Base-by-base conservation (phyloP, 495 filamentous ascomycete species). In the Hypomontagnella monticulosa region DNA sequence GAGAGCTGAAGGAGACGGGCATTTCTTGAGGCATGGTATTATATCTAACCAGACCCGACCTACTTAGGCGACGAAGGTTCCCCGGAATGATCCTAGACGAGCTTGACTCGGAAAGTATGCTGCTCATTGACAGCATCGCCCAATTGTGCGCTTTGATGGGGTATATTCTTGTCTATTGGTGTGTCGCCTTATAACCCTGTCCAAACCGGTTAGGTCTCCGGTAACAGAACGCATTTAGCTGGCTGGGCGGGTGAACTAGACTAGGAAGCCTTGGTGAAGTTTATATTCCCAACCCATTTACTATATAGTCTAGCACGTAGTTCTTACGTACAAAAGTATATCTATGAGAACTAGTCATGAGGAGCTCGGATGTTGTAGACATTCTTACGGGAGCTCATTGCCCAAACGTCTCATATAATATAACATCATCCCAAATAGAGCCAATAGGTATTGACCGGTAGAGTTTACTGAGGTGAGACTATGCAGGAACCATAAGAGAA, bases 1-100 rank as follows among this genome's bases (percentile, higher is more conserved):
- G 8, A 19, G 9, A 51, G 47, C 41, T 59, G 41, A 41, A 55
- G 42, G 23, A 49, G 41, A 36, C 49, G 30, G 23, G 48, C 55
- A 58, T 44, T 33, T 36, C 12, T 47, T 14, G 9, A 38, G 34
- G 12, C 14, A 56, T 56, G 36, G 52, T 12, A 16, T 12, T 50
- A 36, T n/a, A 18, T 15, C 47, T 14, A 46, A 2, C 23, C 23
- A 27, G 23, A 6, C 23, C 6, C 23, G 23, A 49, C 7, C 30
- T 10, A 51, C 43, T n/a, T 59, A 19, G 27, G 8, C 14, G 6
- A 19, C 16, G 16, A 50, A 32, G 4, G 12, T 47, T 34, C 46
- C 46, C 51, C 42, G 27, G 47, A 36, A 15, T 16, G 16, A 27
- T 6, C 23, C 23, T 27, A 6, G 23, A 27, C 23, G 23, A 38